phyloP scores from a whole-genome alignment of 306 rosid genomes.

The Betula pendula region DNA sequence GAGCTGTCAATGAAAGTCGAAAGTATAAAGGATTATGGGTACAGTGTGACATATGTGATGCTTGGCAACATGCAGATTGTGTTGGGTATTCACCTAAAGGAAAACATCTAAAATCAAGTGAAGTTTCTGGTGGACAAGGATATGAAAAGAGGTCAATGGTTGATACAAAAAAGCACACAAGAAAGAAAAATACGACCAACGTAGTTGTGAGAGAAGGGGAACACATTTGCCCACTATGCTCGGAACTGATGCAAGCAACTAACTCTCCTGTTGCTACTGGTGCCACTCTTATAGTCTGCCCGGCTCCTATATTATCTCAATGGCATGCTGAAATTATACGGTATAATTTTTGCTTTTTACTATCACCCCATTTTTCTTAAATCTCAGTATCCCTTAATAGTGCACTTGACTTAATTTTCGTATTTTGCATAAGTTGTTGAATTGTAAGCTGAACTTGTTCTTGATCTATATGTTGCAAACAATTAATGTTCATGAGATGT shows the following conservation, averaged over 20 bases:
- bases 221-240: slow-evolving; percentile 77
- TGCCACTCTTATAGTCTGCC: slow-evolving; percentile 95
- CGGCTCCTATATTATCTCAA: slow-evolving; percentile 87
- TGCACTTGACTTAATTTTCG: neutral
- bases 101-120: slow-evolving; percentile 47
- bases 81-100: slow-evolving; percentile 84
- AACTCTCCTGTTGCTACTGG: slow-evolving; percentile 79
- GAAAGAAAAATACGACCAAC: slow-evolving; percentile 47
- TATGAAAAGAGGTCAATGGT: slow-evolving; percentile 30
- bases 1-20: slow-evolving; percentile 78
- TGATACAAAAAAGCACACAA: slow-evolving; percentile 16
- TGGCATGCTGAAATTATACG: slow-evolving; percentile 88
- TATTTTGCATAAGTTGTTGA: neutral
- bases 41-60: slow-evolving; percentile 93
- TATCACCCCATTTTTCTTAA: neutral
- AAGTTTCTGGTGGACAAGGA: slow-evolving; percentile 35
- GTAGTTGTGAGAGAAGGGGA: slow-evolving; percentile 68
- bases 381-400: neutral
- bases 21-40: slow-evolving; percentile 91
- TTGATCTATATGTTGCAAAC: neutral
- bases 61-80: slow-evolving; percentile 98
- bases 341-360: slow-evolving; percentile 40
- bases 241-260: slow-evolving; percentile 77
- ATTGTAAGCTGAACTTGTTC: neutral
- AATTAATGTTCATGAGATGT: neutral